Conservation (phyloP, 2,329 filamentous ascomycete genomes). For the Trichoderma polysporum region DNA sequence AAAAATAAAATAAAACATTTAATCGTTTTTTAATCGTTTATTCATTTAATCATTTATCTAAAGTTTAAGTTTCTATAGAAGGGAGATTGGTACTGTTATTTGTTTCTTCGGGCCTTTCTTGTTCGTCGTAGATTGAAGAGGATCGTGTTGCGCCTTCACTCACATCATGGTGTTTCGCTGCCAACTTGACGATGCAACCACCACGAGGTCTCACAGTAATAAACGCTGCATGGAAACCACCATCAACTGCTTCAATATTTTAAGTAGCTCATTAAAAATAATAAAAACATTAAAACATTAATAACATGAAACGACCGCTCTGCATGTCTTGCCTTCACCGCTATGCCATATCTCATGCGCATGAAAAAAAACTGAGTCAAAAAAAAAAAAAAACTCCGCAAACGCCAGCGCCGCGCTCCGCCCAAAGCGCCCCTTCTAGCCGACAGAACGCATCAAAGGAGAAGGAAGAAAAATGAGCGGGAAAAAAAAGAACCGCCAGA, state of each 20-base stretch:
- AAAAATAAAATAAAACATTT: background rate
- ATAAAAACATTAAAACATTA: background rate
- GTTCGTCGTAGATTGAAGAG: background rate
- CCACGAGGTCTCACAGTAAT: background rate
- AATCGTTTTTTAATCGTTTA: background rate
- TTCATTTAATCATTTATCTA: background rate
- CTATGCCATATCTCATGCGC: conserved; percentile 3
- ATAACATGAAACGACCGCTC: background rate
- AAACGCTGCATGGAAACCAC: background rate
- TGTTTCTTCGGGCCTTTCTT: background rate
- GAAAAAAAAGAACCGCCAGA: background rate
- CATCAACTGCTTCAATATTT: background rate
- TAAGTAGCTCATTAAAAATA: background rate
- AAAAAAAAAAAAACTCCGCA: background rate
- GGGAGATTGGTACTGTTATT: background rate
- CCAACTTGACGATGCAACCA: background rate
- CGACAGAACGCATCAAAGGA: background rate
- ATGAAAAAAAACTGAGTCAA: background rate
- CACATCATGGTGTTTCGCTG: background rate
- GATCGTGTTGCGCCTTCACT: background rate
- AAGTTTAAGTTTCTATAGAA: background rate
- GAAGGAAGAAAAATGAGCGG: background rate
- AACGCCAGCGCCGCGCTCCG: background rate
- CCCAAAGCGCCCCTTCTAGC: background rate
- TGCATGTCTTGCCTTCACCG: conserved; percentile 12